Base-by-base conservation (phyloP, 225 moss, liverwort and hornwort genomes). In the Physcomitrium patens region DNA sequence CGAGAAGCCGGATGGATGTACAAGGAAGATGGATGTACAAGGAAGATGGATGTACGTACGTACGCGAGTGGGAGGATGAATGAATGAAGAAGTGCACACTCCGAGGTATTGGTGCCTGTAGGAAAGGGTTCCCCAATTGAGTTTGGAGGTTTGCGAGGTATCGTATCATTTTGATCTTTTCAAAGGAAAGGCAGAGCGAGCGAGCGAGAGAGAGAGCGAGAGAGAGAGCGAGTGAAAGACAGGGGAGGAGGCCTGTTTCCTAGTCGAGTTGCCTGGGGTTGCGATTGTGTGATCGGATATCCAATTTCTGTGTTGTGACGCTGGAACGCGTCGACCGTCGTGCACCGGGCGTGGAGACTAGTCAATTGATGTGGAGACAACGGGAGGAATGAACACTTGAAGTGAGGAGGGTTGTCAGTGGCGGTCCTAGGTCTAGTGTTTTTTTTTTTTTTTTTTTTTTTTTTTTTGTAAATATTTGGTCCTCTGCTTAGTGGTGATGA, bases 401-500 rank as follows among this genome's bases (percentile, higher is more conserved):
- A 16, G 9, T 37, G 31, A 37, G 31, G 31, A 37, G 31, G 31
- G 31, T 37, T 37, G 31, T 37, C 17, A 1, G 53, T 28, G 70
- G 15, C 1, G 19, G 31, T 11, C 4, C 15, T 60, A 31, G 28
- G 26, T 15, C 16, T 45, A 13, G 43, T 1, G 42, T 12, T 1
- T 26, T 24, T 24, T 10, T 42, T 37, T 22, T 52, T 64, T 71
- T 63, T 11, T 81, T 63, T 68, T 57, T 31, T 2, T 31, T 2
- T 31, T 2, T 31, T 2, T 31, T 2, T 31, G 5, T 31, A n/a
- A 31, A 37, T 3, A 37, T 7, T 4, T 4, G 31, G 31, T 3
- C 31, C 31, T 37, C 31, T 37, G 31, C 31, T 62, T 43, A 63
- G 76, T 56, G 71, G 46, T 18, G 54, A 6, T 75, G 76, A 15